phyloP scores from a whole-genome alignment of 2,329 filamentous ascomycete genomes.

The Davidsoniella eucalypti region DNA sequence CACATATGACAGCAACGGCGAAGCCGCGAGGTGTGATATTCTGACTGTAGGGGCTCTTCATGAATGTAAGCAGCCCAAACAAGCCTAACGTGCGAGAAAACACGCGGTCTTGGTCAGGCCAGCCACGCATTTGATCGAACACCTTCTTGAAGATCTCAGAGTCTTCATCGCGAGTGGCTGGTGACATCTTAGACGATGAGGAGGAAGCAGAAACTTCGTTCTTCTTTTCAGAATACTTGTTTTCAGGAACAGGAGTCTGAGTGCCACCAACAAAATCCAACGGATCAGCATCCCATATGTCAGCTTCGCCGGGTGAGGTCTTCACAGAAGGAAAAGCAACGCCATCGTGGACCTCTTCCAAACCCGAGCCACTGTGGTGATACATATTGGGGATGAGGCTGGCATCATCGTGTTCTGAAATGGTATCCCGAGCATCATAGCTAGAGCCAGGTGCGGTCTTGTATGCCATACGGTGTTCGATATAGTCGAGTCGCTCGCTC shows the following conservation, averaged over 20 bases:
- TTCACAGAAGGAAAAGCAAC: neutral
- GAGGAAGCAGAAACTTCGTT: too few relatives aligned
- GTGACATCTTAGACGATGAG: neutral
- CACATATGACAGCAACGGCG: slow-evolving; percentile 2
- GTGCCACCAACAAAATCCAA: slow-evolving; percentile 4
- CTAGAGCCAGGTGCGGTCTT: neutral
- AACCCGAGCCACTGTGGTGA: too few relatives aligned
- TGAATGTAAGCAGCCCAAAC: slow-evolving; percentile 8
- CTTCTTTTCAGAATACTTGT: neutral
- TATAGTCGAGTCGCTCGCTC: slow-evolving; percentile 2
- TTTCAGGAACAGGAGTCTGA: neutral
- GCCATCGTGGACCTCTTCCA: neutral
- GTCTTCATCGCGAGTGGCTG: neutral
- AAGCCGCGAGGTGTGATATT: slow-evolving; percentile 6
- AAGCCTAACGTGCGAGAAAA: slow-evolving; percentile 11
- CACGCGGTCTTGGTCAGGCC: slow-evolving; percentile 9
- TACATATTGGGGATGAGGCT: neutral
- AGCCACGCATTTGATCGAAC: slow-evolving; percentile 1
- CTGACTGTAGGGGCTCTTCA: slow-evolving; percentile 6
- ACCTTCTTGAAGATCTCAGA: slow-evolving; percentile 4
- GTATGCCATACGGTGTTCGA: slow-evolving; percentile 3
- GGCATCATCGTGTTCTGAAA: neutral
- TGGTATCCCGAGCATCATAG: neutral
- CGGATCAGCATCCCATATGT: slow-evolving; percentile 11
- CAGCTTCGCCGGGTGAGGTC: neutral